phyloP scores from a whole-genome alignment of 495 filamentous ascomycete species.

The Bathelium albidoporum region DNA sequence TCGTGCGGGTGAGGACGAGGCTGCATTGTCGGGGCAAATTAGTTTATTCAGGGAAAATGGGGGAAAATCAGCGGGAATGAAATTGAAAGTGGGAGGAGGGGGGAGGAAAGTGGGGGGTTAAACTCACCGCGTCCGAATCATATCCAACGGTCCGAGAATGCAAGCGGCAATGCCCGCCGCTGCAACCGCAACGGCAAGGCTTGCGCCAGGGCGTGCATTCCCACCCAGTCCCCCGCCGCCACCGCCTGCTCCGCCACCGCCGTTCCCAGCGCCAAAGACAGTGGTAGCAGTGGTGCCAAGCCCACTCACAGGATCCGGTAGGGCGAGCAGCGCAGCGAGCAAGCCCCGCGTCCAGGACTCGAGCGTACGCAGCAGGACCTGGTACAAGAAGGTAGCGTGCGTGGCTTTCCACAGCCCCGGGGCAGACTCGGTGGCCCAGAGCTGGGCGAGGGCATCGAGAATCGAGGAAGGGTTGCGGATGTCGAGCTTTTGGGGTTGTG shows the following conservation, averaged over 20 bases:
- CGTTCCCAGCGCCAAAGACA: conserved; percentile 30
- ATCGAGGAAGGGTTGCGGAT: conserved; percentile 63
- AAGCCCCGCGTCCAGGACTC: conserved; percentile 80
- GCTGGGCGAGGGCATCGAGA: conserved; percentile 64
- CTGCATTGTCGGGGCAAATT: conserved; percentile 28
- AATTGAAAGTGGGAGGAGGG: conserved; percentile 4
- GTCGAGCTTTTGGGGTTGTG: conserved; percentile 48
- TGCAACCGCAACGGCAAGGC: conserved; percentile 67
- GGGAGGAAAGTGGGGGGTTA: conserved; percentile 6
- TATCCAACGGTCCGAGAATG: conserved; percentile 75
- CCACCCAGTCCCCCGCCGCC: conserved; percentile 58
- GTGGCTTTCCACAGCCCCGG: conserved; percentile 93
- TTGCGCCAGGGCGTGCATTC: conserved; percentile 60
- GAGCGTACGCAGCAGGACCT: conserved; percentile 68
- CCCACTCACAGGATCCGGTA: too few species aligned
- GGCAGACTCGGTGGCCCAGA: conserved; percentile 82
- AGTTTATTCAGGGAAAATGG: not conserved
- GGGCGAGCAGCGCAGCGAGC: conserved; percentile 69
- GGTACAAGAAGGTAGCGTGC: conserved; percentile 83
- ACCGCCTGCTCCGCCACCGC: conserved; percentile 23
- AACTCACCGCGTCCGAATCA: conserved; percentile 66
- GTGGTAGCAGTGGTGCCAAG: too few species aligned
- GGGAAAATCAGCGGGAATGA: conserved; percentile 2
- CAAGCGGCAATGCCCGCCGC: conserved; percentile 72
- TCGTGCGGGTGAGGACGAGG: conserved; percentile 63